Evolutionary conservation across 495 filamentous ascomycete species (phyloP).

Genomic region (Evansstolkia leycettana): DNA sequence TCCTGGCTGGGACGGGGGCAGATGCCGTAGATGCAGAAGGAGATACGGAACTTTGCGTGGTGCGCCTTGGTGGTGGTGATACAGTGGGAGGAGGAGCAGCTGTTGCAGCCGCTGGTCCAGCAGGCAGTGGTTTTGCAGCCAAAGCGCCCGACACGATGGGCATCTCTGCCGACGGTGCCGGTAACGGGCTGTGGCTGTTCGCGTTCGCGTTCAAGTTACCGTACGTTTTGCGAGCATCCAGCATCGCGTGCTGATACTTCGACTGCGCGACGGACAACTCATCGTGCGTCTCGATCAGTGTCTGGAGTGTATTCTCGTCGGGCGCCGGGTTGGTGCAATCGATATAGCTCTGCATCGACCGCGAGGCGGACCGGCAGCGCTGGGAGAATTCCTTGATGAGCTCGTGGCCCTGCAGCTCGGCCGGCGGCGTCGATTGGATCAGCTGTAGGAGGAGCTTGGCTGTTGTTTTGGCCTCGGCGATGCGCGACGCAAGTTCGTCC

Average conservation of each 20-base stretch:
- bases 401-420: constrained; percentile 68
- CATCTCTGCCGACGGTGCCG: constrained; percentile 1
- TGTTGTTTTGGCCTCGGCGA: constrained; percentile 82
- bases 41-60: no score
- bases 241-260: constrained; percentile 68
- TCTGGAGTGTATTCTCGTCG: constrained; percentile 86
- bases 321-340: constrained; percentile 60
- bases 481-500: constrained; percentile 66
- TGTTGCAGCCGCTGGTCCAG: constrained; percentile 5
- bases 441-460: constrained; percentile 86
- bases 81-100: neutral
- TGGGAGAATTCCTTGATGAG: constrained; percentile 86
- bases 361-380: constrained; percentile 67
- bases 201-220: constrained; percentile 11
- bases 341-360: constrained; percentile 76
- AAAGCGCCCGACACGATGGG: constrained; percentile 2
- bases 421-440: constrained; percentile 64
- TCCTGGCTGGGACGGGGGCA: no score
- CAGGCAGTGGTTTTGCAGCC: no score
- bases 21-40: no score
- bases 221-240: constrained; percentile 48
- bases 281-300: constrained; percentile 90
- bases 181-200: constrained; percentile 6
- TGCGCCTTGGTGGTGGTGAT: no score
- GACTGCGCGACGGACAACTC: constrained; percentile 65